phyloP scores from a whole-genome alignment of 371 early-diverging fungal genomes.

The Funneliformis caledonium region DNA sequence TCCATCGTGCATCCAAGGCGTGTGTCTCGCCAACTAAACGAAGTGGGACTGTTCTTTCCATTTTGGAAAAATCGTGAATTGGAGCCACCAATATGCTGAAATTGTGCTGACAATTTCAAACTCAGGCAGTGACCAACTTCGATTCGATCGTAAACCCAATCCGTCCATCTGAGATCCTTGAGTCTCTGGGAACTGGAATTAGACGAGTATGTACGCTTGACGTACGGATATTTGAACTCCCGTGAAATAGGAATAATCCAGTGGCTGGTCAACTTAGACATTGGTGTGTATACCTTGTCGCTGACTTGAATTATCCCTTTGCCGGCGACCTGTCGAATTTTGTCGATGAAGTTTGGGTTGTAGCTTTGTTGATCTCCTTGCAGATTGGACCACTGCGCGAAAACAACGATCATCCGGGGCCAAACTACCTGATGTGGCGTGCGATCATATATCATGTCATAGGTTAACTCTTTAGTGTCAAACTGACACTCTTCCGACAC shows the following conservation, averaged over 20 bases:
- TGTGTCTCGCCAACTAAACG: slow-evolving; percentile 45
- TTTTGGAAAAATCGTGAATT: slow-evolving; percentile 26
- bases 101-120: slow-evolving; percentile 40
- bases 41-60: slow-evolving; percentile 37
- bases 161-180: slow-evolving; percentile 32
- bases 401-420: slow-evolving; percentile 41
- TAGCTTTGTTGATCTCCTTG: slow-evolving; percentile 34
- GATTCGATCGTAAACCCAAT: slow-evolving; percentile 39
- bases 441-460: not conserved
- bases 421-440: not conserved
- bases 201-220: slow-evolving; percentile 44
- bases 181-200: slow-evolving; percentile 37
- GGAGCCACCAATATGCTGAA: slow-evolving; percentile 44
- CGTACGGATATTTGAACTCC: slow-evolving; percentile 44
- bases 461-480: not conserved
- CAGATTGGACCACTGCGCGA: slow-evolving; percentile 47
- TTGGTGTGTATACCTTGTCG: slow-evolving; percentile 20
- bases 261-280: slow-evolving; percentile 43
- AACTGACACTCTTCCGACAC: slow-evolving; percentile 22
- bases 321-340: slow-evolving; percentile 41
- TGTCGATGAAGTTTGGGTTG: slow-evolving; percentile 32
- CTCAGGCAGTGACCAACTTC: slow-evolving; percentile 5
- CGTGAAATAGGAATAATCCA: slow-evolving; percentile 42
- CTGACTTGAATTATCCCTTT: not conserved
- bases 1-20: slow-evolving; percentile 28